phyloP scores from a whole-genome alignment of 2,329 filamentous ascomycete genomes.

The Aspergillus jensenii region DNA sequence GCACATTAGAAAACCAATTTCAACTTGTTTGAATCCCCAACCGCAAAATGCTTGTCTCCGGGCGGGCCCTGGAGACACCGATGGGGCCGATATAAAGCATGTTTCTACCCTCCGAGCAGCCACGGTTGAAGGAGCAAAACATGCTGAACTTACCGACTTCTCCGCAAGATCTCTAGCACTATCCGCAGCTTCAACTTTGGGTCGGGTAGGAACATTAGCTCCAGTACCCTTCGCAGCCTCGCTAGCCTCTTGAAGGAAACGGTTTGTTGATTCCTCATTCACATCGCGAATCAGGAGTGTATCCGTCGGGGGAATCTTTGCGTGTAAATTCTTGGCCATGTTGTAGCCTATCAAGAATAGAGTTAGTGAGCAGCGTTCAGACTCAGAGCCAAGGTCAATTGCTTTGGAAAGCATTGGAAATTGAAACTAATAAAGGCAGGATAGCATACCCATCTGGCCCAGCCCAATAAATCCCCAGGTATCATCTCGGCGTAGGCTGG shows the following conservation, averaged over 20 bases:
- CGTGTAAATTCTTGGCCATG: conserved; percentile 70
- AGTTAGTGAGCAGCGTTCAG: conserved; percentile 1
- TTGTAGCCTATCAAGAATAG: conserved; percentile 56
- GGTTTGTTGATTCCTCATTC: conserved; percentile 56
- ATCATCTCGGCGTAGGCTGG: conserved; percentile 44
- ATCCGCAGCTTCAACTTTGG: conserved; percentile 56
- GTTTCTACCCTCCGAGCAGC: background rate
- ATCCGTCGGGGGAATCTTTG: conserved; percentile 64
- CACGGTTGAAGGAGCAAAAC: background rate
- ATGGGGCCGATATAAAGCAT: background rate
- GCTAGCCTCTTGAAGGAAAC: conserved; percentile 57
- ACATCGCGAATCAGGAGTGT: conserved; percentile 66
- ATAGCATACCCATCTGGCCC: conserved; percentile 58
- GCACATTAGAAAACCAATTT: conserved; percentile 8
- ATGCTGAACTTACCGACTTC: conserved; percentile 57
- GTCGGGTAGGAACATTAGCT: conserved; percentile 33
- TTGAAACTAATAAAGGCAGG: too few relatives aligned
- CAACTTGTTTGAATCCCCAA: background rate
- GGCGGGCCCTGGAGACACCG: background rate
- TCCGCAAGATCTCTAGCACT: conserved; percentile 64
- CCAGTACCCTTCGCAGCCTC: conserved; percentile 28
- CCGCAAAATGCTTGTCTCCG: background rate
- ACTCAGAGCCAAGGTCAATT: too few relatives aligned
- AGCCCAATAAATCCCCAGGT: conserved; percentile 62
- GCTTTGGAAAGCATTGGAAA: too few relatives aligned